Conservation (phyloP, 352 stramenopile species). For the Phytophthora brassicae region DNA sequence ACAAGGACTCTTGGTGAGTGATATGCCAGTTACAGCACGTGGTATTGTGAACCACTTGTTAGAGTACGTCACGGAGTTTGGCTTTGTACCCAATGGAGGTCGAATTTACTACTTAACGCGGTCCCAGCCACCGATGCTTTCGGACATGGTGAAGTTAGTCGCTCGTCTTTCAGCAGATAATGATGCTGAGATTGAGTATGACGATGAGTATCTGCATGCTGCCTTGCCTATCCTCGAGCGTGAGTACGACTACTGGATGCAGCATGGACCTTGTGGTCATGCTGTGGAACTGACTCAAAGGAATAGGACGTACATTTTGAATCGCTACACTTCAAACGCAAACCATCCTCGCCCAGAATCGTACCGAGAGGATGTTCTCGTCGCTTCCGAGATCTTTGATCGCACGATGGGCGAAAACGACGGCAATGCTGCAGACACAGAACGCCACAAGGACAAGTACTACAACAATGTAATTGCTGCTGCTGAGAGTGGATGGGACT, state of each 20-base stretch:
- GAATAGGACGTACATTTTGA: conserved; percentile 54
- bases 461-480: conserved; percentile 86
- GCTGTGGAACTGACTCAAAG: conserved; percentile 48
- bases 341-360: conserved; percentile 85
- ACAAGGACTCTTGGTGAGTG: conserved; percentile 79
- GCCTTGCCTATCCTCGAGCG: conserved; percentile 67
- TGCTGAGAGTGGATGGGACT: conserved; percentile 91
- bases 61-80: conserved; percentile 83
- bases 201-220: conserved; percentile 52
- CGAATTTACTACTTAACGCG: conserved; percentile 91
- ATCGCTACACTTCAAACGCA: conserved; percentile 75
- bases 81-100: conserved; percentile 90
- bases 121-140: conserved; percentile 90
- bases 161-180: conserved; percentile 39
- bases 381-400: conserved; percentile 67
- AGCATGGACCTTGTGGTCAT: conserved; percentile 58
- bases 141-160: conserved; percentile 79
- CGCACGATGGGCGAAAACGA: conserved; percentile 34
- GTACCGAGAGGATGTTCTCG: conserved; percentile 80
- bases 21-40: conserved; percentile 75
- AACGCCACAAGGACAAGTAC: conserved; percentile 66
- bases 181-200: conserved; percentile 43
- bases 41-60: conserved; percentile 87
- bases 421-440: conserved; percentile 34
- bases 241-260: conserved; percentile 89